phyloP scores from a whole-genome alignment of 768 basidiomycete genomes.

The Tubosaeta sp. region DNA sequence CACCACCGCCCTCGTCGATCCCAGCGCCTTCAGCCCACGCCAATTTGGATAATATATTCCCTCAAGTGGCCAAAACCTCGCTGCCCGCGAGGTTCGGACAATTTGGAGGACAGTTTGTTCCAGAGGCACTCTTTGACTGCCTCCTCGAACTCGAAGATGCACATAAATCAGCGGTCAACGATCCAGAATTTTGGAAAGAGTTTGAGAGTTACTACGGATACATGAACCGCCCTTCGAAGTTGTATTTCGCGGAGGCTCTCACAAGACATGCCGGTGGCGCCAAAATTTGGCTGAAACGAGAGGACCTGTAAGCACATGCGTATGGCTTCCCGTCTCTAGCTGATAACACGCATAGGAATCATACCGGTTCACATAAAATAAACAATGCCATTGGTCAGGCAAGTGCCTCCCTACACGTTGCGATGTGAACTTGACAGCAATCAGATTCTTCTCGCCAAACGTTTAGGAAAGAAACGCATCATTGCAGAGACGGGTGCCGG shows the following conservation, averaged over 20 bases:
- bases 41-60: constrained; percentile 4
- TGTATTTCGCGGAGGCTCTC: constrained; percentile 89
- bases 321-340: background rate
- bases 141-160: constrained; percentile 87
- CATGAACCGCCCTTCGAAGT: constrained; percentile 89
- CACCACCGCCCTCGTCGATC: constrained; percentile 1
- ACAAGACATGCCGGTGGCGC: constrained; percentile 91
- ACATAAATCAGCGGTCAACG: constrained; percentile 80
- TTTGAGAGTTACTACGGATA: constrained; percentile 84
- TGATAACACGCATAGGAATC: constrained; percentile 57
- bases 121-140: constrained; percentile 93
- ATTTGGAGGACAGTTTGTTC: constrained; percentile 97
- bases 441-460: constrained; percentile 88
- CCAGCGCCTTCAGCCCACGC: background rate
- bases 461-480: constrained; percentile 93
- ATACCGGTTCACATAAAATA: constrained; percentile 99
- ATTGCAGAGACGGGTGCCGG: constrained; percentile 99
- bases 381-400: constrained; percentile 98
- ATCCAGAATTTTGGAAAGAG: constrained; percentile 92
- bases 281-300: constrained; percentile 96
- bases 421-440: background rate
- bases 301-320: constrained; percentile 63
- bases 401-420: constrained; percentile 12
- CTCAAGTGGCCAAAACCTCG: constrained; percentile 35
- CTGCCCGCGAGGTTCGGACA: constrained; percentile 87